Percentiles rank a stretch among this genome's conserved stretches.
Conservation (phyloP, 2,329 filamentous ascomycete genomes). For the Stenocarpella maydis region DNA sequence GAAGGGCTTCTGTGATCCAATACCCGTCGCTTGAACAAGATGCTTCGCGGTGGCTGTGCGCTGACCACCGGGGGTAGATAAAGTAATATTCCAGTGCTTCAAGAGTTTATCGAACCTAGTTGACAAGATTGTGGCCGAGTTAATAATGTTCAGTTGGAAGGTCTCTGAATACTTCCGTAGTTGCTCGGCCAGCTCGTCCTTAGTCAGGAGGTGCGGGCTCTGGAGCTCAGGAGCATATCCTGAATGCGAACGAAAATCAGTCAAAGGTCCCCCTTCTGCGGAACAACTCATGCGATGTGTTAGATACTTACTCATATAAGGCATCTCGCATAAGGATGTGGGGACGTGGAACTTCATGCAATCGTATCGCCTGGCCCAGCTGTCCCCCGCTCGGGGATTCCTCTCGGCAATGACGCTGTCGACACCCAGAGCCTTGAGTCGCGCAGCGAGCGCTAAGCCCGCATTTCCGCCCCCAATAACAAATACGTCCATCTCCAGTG, state of each 20-base stretch:
- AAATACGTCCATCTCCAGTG: slow-evolving; percentile 44
- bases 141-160: slow-evolving; percentile 58
- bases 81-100: slow-evolving; percentile 48
- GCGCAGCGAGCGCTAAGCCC: slow-evolving; percentile 44
- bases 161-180: slow-evolving; percentile 55
- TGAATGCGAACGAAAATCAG: not conserved
- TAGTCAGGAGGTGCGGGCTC: slow-evolving; percentile 50
- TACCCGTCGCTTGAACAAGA: slow-evolving; percentile 57
- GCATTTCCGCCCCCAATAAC: slow-evolving; percentile 47
- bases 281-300: not conserved
- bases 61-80: slow-evolving; percentile 38
- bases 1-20: slow-evolving; percentile 50
- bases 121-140: slow-evolving; percentile 47
- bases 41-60: slow-evolving; percentile 48
- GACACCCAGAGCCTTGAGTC: slow-evolving; percentile 48
- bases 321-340: slow-evolving; percentile 46
- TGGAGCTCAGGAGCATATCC: slow-evolving; percentile 50
- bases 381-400: slow-evolving; percentile 47
- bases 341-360: slow-evolving; percentile 49
- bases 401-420: slow-evolving; percentile 47
- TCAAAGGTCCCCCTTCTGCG: not conserved
- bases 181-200: slow-evolving; percentile 57
- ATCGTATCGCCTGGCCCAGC: slow-evolving; percentile 50
- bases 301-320: slow-evolving; percentile 44
- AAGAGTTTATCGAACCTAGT: slow-evolving; percentile 26